A percentile compares a stretch with the other conserved stretches of the same genome.
Conservation (phyloP, 306 rosid species). For the Pueraria montana region DNA sequence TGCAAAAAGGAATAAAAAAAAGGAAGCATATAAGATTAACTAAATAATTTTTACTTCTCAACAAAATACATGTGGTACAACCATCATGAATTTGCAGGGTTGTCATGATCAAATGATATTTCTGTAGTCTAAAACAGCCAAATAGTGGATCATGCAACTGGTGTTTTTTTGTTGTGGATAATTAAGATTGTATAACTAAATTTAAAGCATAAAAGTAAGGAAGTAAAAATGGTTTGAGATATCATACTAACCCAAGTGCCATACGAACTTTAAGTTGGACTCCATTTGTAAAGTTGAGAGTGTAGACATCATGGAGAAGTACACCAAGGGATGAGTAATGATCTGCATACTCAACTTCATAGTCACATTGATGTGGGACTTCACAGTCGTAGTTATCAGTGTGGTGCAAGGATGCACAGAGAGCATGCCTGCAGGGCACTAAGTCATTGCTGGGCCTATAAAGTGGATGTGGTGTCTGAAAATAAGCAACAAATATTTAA, state of each 20-base stretch:
- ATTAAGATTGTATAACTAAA: too few relatives aligned
- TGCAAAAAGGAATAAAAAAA: conserved; percentile 46
- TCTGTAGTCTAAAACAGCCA: not conserved
- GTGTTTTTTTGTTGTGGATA: not conserved
- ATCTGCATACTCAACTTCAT: conserved; percentile 87
- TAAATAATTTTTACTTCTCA: not conserved
- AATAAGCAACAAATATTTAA: conserved; percentile 38
- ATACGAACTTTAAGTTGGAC: conserved; percentile 67
- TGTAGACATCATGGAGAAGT: conserved; percentile 77
- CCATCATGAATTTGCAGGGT: not conserved
- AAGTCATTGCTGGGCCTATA: conserved; percentile 80
- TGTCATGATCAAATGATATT: not conserved
- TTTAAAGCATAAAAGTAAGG: not conserved
- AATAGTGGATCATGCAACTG: conserved; percentile 11
- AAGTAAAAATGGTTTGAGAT: conserved; percentile 15
- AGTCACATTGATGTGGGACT: conserved; percentile 82
- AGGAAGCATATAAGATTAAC: not conserved
- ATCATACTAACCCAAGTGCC: conserved; percentile 76
- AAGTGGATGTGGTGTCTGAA: conserved; percentile 90
- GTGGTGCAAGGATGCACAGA: conserved; percentile 70
- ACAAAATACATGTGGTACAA: not conserved
- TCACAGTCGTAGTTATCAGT: conserved; percentile 60
- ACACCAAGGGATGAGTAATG: conserved; percentile 91
- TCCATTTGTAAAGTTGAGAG: conserved; percentile 78
- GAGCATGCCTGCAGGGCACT: conserved; percentile 72